phyloP scores from a whole-genome alignment of 2,329 filamentous ascomycete genomes.

The Hortaea sp. region DNA sequence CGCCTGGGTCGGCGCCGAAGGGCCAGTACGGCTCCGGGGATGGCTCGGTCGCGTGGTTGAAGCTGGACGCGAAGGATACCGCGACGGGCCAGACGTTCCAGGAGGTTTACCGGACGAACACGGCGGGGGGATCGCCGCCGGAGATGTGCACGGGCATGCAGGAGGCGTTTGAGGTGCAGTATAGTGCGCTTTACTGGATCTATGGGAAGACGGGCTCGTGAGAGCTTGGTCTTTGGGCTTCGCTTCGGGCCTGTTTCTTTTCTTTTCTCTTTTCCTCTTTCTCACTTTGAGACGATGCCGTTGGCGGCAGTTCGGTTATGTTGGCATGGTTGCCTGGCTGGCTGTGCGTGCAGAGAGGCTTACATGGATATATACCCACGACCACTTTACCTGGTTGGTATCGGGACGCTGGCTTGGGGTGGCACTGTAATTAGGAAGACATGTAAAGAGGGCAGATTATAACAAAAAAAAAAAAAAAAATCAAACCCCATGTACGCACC shows the following conservation, averaged over 20 bases:
- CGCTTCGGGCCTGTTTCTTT: not conserved
- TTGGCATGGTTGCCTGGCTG: too few relatives aligned
- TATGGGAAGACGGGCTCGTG: not conserved
- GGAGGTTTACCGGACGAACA: slow-evolving; percentile 75
- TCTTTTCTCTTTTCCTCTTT: not conserved
- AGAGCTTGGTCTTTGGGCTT: slow-evolving; percentile 1
- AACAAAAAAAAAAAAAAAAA: too few relatives aligned
- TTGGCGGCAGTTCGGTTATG: not conserved
- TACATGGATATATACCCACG: too few relatives aligned
- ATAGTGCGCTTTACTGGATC: slow-evolving; percentile 71
- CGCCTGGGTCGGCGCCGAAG: slow-evolving; percentile 50
- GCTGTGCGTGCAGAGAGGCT: too few relatives aligned
- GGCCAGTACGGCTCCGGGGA: slow-evolving; percentile 51
- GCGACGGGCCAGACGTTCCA: slow-evolving; percentile 50
- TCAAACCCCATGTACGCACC: too few relatives aligned
- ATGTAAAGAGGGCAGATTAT: too few relatives aligned
- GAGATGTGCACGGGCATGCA: slow-evolving; percentile 58
- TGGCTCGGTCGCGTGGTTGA: slow-evolving; percentile 71
- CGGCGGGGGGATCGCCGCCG: slow-evolving; percentile 70
- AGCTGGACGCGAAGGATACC: slow-evolving; percentile 44
- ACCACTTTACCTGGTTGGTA: too few relatives aligned
- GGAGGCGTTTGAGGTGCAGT: slow-evolving; percentile 61
- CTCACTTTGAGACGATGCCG: too few relatives aligned
- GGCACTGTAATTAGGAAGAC: too few relatives aligned
- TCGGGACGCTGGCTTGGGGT: too few relatives aligned